Evolutionary conservation across 805 yeast genomes (phyloP).

Genomic region (Vanderwaltozyma polyspora): DNA sequence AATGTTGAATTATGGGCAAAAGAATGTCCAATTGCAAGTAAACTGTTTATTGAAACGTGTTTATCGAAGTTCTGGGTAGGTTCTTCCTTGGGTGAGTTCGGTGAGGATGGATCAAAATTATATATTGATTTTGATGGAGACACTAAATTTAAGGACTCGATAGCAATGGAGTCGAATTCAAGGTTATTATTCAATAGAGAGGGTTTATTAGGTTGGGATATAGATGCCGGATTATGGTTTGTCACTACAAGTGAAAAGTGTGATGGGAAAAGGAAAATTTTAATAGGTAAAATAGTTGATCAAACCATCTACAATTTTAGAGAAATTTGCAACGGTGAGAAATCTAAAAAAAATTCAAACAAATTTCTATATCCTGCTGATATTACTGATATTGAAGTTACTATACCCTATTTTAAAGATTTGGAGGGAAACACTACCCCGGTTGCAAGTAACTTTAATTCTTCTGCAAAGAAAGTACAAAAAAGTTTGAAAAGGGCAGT

Average conservation of each 20-base stretch:
- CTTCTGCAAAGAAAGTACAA: neutral
- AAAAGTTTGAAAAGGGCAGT: no score
- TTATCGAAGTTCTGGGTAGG: constrained; percentile 33
- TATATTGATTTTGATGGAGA: neutral
- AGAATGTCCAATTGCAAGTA: constrained; percentile 43
- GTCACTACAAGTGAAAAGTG: constrained; percentile 39
- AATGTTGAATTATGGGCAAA: constrained; percentile 60
- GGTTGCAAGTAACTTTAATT: neutral
- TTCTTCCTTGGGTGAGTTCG: constrained; percentile 24
- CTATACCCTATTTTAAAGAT: constrained; percentile 40
- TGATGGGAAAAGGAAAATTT: constrained; percentile 33
- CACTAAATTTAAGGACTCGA: neutral
- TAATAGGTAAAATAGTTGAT: constrained; percentile 49
- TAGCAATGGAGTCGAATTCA: constrained; percentile 35
- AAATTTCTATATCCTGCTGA: constrained; percentile 42
- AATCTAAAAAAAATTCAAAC: constrained; percentile 29
- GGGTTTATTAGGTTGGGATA: constrained; percentile 46
- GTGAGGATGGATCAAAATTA: neutral
- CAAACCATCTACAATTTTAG: constrained; percentile 43
- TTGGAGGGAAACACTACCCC: constrained; percentile 11
- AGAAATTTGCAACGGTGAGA: constrained; percentile 39
- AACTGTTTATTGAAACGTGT: constrained; percentile 41
- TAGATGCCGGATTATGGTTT: constrained; percentile 27
- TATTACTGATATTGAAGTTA: constrained; percentile 32
- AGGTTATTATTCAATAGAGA: constrained; percentile 40